These are phyloP conservation scores for Nicotiana sylvestris DNA, from an alignment of 257 asterid genomes.

Conservation along the genomic window DNA sequence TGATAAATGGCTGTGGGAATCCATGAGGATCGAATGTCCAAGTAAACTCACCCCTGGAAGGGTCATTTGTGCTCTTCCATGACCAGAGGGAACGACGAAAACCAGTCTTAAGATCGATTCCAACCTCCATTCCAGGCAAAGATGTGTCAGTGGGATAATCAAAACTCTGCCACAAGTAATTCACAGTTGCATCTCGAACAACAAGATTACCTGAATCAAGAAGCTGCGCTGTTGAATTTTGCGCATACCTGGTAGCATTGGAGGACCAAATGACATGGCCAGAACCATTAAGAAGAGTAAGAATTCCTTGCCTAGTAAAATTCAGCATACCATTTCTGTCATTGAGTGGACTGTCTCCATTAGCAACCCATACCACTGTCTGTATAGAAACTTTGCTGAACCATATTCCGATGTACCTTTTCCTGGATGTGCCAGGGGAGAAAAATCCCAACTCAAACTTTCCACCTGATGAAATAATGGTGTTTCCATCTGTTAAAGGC, in stretches of 20 bases:
- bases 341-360: slow-evolving; percentile 22
- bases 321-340: slow-evolving; percentile 21
- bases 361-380: slow-evolving; percentile 34
- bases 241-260: slow-evolving; percentile 8
- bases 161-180: slow-evolving; percentile 36
- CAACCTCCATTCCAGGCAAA: slow-evolving; percentile 38
- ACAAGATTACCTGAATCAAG: slow-evolving; percentile 37
- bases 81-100: slow-evolving; percentile 29
- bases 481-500: slow-evolving; percentile 24
- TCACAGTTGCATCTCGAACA: slow-evolving; percentile 9
- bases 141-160: slow-evolving; percentile 36
- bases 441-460: slow-evolving; percentile 35
- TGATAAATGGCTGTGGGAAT: slow-evolving; percentile 23
- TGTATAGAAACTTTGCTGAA: slow-evolving; percentile 26
- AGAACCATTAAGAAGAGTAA: slow-evolving; percentile 9
- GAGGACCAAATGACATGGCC: slow-evolving; percentile 28
- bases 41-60: slow-evolving; percentile 25
- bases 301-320: slow-evolving; percentile 19
- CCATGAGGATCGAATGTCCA: slow-evolving; percentile 20
- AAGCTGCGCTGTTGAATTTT: slow-evolving; percentile 23
- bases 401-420: slow-evolving; percentile 34
- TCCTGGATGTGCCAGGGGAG: slow-evolving; percentile 11
- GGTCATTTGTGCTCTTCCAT: slow-evolving; percentile 33
- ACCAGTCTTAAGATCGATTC: slow-evolving; percentile 24
- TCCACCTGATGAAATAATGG: slow-evolving; percentile 26